Evolutionary conservation across 495 filamentous ascomycete species (phyloP), one percentile per base, ranked within the genome.

Genomic region (Chaetomium cochliodes): DNA sequence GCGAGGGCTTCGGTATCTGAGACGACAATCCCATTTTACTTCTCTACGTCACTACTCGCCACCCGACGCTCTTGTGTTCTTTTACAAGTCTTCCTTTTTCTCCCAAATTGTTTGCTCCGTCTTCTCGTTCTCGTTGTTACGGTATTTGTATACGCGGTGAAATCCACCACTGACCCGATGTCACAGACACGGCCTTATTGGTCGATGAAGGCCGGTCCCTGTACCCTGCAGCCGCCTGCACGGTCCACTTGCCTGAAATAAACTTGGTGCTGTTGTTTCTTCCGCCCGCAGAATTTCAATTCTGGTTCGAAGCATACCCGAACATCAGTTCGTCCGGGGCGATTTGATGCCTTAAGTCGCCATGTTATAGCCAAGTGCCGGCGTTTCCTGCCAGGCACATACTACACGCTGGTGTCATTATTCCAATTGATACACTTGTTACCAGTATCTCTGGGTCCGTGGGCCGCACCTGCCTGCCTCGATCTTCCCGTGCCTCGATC

Each of bases 351-450:
- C 69, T 72, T 73, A 73, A 53, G 46, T 65, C 60, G 26, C 46
- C 15, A 23, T 63, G 65, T 42, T 73, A 75, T 75, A 72, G 52
- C 60, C 67, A 75, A 73, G 51, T 73, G 73, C 73, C 71, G 71
- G 63, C 62, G 60, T 67, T 25, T 62, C 55, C 64, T 58, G 64
- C 53, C 65, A 65, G 69, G 64, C 41, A 64, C 61, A 53, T 39
- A 33, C 49, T 6, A 41, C 60, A 23, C 39, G 28, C 3, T 25
- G 7, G 28, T 30, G 41, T 30, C 25, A 46, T 49, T 30, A 33
- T 41, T 49, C 49, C 50, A 28, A 53, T 61, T 46, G 30, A 51
- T 44, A 30, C 49, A 37, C 12, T 13, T 5, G 15, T 22, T 37
- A 37, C 6, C 33, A 37, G 9, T 11, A 23, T 51, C 30, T 52